Conservation (phyloP, 352 stramenopile species). For the Phytophthora multivora region DNA sequence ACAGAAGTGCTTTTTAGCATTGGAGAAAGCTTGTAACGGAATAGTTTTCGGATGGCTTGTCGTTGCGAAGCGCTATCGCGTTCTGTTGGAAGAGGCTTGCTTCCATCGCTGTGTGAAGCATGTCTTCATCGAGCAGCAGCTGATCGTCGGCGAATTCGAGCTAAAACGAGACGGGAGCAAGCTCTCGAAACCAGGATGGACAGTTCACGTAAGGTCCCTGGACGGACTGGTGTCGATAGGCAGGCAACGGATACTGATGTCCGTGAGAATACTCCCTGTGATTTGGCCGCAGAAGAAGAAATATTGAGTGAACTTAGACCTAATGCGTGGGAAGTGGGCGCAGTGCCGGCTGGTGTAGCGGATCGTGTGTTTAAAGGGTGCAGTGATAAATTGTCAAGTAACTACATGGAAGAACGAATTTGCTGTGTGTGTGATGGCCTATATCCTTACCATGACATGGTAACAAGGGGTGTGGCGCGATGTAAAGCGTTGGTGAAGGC, state of each 20-base stretch:
- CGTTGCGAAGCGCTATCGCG: background rate
- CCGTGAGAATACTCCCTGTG: too few relatives aligned
- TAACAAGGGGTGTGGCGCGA: background rate
- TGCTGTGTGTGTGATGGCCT: background rate
- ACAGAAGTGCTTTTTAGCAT: too few relatives aligned
- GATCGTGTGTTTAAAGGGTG: background rate
- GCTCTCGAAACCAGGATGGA: too few relatives aligned
- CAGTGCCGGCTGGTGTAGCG: background rate
- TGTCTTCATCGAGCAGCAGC: background rate
- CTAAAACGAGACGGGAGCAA: too few relatives aligned
- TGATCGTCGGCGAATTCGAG: background rate
- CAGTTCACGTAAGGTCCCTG: too few relatives aligned
- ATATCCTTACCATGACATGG: background rate
- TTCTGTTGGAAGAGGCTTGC: background rate
- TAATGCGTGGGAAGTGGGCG: background rate
- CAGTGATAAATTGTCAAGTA: background rate
- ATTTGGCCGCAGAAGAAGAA: too few relatives aligned
- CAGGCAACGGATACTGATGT: too few relatives aligned
- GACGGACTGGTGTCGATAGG: too few relatives aligned
- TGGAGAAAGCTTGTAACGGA: too few relatives aligned
- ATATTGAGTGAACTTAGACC: background rate
- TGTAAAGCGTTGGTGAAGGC: background rate
- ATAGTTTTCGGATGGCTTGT: background rate
- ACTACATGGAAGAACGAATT: background rate
- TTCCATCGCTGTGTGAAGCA: background rate